Conservation (phyloP, 2,329 filamentous ascomycete genomes). For the Hirsutella thompsonii region DNA sequence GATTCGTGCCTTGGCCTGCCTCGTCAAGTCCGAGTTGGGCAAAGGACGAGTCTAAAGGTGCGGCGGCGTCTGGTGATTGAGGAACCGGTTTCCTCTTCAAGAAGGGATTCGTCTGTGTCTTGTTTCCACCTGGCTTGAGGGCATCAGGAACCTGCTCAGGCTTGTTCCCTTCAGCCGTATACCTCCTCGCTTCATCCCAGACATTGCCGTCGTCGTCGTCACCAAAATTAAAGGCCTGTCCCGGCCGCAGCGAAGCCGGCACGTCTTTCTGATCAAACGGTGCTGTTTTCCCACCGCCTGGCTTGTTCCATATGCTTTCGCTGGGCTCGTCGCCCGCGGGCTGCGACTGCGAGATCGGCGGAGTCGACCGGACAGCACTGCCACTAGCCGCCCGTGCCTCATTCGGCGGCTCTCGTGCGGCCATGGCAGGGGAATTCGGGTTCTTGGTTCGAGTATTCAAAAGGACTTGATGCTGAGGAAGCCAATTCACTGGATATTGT, state of each 20-base stretch:
- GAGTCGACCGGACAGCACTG: background rate
- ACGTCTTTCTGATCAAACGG: slow-evolving; percentile 7
- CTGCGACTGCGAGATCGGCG: slow-evolving; percentile 4
- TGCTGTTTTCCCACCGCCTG: slow-evolving; percentile 1
- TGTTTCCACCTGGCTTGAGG: slow-evolving; percentile 19
- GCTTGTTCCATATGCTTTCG: slow-evolving; percentile 12
- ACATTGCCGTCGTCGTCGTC: slow-evolving; percentile 16
- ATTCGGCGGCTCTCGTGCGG: no score
- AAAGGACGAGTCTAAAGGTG: slow-evolving; percentile 23
- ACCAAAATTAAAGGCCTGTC: slow-evolving; percentile 9
- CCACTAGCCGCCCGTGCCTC: no score
- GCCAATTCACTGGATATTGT: no score
- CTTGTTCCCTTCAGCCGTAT: slow-evolving; percentile 3
- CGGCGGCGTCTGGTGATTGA: slow-evolving; percentile 4
- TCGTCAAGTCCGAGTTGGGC: slow-evolving; percentile 30
- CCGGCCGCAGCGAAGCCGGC: slow-evolving; percentile 20
- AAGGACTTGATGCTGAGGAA: no score
- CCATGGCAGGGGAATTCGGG: no score
- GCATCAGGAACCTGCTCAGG: slow-evolving; percentile 15
- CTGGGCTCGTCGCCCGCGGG: slow-evolving; percentile 12
- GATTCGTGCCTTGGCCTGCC: slow-evolving; percentile 21
- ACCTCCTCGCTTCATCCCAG: slow-evolving; percentile 16
- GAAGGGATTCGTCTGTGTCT: slow-evolving; percentile 40
- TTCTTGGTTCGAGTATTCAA: no score
- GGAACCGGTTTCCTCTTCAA: slow-evolving; percentile 27